A percentile compares a stretch with the other conserved stretches of the same genome.
phyloP scores from a whole-genome alignment of 352 stramenopile genomes.

The Phytophthora crassamura region DNA sequence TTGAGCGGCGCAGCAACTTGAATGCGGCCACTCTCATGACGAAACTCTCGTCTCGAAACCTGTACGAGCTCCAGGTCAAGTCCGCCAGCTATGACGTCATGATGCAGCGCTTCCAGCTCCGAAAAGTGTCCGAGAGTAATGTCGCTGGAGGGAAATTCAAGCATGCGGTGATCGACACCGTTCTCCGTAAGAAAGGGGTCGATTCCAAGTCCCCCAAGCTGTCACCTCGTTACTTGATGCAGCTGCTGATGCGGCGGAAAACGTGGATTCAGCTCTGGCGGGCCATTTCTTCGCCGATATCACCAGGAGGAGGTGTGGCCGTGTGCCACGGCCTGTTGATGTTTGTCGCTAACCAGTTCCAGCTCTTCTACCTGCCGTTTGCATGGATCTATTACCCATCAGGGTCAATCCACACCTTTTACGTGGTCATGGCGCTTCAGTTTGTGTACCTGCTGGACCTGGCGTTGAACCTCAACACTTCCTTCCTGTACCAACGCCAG shows the following conservation, averaged over 20 bases:
- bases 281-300: neutral
- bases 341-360: constrained; percentile 12
- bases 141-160: constrained; percentile 20
- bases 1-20: neutral
- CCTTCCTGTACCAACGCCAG: constrained; percentile 1
- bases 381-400: constrained; percentile 6
- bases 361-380: constrained; percentile 22
- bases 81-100: constrained; percentile 14
- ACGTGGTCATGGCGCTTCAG: constrained; percentile 5
- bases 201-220: neutral
- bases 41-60: neutral
- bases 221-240: too few relatives aligned
- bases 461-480: constrained; percentile 21
- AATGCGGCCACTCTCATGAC: neutral
- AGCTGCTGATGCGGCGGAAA: too few relatives aligned
- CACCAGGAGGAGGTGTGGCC: constrained; percentile 29
- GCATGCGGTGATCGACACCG: constrained; percentile 22
- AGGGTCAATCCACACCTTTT: neutral
- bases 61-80: constrained; percentile 16
- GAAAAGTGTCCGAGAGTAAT: constrained; percentile 30
- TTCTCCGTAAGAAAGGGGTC: constrained; percentile 11
- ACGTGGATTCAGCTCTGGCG: too few relatives aligned
- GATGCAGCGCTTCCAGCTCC: constrained; percentile 40
- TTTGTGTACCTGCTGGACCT: neutral
- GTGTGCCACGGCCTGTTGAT: constrained; percentile 31